Evolutionary conservation across 257 asterid genomes (phyloP), one percentile per base, ranked within the genome.

Genomic region (Solanum pennellii): DNA sequence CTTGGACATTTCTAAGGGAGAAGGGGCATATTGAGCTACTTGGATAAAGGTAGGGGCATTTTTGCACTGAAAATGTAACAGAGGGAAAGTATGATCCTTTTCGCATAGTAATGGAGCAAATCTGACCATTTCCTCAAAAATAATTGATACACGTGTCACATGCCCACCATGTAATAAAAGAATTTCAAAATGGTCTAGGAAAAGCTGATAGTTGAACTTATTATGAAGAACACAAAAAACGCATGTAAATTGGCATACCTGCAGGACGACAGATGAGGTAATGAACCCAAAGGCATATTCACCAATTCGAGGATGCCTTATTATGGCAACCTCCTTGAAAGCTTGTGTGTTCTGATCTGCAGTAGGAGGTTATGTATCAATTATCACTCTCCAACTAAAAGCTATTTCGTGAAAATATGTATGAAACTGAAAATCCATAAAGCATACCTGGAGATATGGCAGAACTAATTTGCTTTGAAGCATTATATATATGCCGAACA

Each of bases 221-320:
- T 79, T 77, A 25, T 79, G 41, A 77, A 9, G 35, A 71, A 33
- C 0, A 31, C 8, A 31, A 73, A 21, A 25, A 16, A 42, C 12
- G 39, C 15, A 83, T 37, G 5, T 42, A 62, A 69, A 20, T 88
- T 13, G 42, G 56, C 84, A 52, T 74, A 92, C 94, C 94, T 91
- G 92, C 62, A 91, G 93, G 41, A 84, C 35, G 10, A 92, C 93
- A 80, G 91, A 90, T 60, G 94, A 92, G 56, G 94, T 92, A 85
- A 92, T 91, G 87, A 92, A 92, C 33, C 94, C 93, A 86, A 92
- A 91, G 42, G 94, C 93, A 89, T 92, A 92, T 91, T 92, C 94
- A 74, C 94, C 93, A 16, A 92, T 87, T 12, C 94, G 94, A n/a
- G 94, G 94, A 87, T 92, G 94, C 88, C 93, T 84, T 82, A 92